Evolutionary conservation across 225 moss, liverwort and hornwort genomes (phyloP).

Genomic region (Sphagnum contortum): DNA sequence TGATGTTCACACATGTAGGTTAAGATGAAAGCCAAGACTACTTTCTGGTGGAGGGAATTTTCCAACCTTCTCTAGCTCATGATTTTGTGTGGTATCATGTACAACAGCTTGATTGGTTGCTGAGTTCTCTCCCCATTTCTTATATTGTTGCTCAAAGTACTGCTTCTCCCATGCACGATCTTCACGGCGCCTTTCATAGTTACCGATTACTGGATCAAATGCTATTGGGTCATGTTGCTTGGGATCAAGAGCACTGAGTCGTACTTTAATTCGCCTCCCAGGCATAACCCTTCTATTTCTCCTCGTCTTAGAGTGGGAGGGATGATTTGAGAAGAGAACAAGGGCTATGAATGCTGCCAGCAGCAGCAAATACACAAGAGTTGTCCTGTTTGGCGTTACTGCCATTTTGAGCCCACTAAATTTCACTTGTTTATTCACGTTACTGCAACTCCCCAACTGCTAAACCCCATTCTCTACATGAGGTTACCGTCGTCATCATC

Average conservation of each 20-base stretch:
- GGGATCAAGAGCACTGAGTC: constrained; percentile 16
- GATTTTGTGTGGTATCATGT: too few relatives aligned
- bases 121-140: constrained; percentile 34
- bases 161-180: constrained; percentile 73
- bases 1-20: too few relatives aligned
- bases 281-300: constrained; percentile 45
- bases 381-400: constrained; percentile 21
- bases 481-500: too few relatives aligned
- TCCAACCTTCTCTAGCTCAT: too few relatives aligned
- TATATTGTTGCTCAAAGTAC: constrained; percentile 51
- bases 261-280: constrained; percentile 35
- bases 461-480: too few relatives aligned
- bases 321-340: constrained; percentile 47
- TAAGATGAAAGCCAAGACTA: too few relatives aligned
- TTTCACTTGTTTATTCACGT: too few relatives aligned
- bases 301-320: constrained; percentile 24
- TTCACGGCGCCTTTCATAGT: constrained; percentile 50
- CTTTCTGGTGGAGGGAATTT: too few relatives aligned
- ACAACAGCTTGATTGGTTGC: not conserved
- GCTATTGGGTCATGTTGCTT: constrained; percentile 44
- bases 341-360: constrained; percentile 45
- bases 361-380: constrained; percentile 47
- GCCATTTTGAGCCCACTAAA: constrained; percentile 11
- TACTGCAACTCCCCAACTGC: too few relatives aligned
- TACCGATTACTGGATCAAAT: constrained; percentile 66